A percentile compares a stretch with the other conserved stretches of the same genome.
phyloP scores from a whole-genome alignment of 1,284 basidiomycete species.

The Porodaedalea pini region DNA sequence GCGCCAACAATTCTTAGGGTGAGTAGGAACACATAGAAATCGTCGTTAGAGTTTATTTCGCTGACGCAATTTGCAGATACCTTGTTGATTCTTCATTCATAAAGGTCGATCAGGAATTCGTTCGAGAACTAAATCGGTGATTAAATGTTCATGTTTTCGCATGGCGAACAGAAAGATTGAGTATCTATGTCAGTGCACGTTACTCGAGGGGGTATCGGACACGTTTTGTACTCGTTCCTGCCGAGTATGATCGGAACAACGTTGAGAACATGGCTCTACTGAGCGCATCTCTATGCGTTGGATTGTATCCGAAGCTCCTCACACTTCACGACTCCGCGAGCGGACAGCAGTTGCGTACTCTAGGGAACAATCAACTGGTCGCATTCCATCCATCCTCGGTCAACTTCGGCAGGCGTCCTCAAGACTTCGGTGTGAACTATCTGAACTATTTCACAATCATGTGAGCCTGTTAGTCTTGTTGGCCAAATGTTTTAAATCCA shows the following conservation, averaged over 20 bases:
- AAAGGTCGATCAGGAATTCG: slow-evolving; percentile 59
- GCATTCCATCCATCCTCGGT: slow-evolving; percentile 92
- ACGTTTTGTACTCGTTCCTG: slow-evolving; percentile 75
- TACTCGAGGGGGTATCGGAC: slow-evolving; percentile 66
- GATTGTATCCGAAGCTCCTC: slow-evolving; percentile 91
- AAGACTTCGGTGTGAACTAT: slow-evolving; percentile 73
- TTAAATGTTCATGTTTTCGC: no score
- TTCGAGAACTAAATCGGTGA: slow-evolving; percentile 72
- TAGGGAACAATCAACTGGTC: slow-evolving; percentile 83
- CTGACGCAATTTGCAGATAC: slow-evolving; percentile 44
- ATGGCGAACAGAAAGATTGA: background rate
- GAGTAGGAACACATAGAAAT: slow-evolving; percentile 21
- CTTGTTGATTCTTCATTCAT: slow-evolving; percentile 89
- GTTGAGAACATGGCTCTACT: slow-evolving; percentile 60
- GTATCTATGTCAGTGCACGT: slow-evolving; percentile 52
- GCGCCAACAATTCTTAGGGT: slow-evolving; percentile 89
- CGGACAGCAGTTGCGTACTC: slow-evolving; percentile 64
- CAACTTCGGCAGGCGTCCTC: slow-evolving; percentile 70
- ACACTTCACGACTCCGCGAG: slow-evolving; percentile 54
- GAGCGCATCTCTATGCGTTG: slow-evolving; percentile 82
- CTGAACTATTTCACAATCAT: slow-evolving; percentile 89
- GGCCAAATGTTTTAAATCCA: slow-evolving; percentile 18
- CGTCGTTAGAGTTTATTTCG: slow-evolving; percentile 6
- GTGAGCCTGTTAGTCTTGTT: slow-evolving; percentile 39
- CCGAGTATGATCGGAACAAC: slow-evolving; percentile 70